Evolutionary conservation across 2,329 filamentous ascomycete species (phyloP), one percentile per base, ranked within the genome.

Genomic region (Colletotrichum gloeosporioides): DNA sequence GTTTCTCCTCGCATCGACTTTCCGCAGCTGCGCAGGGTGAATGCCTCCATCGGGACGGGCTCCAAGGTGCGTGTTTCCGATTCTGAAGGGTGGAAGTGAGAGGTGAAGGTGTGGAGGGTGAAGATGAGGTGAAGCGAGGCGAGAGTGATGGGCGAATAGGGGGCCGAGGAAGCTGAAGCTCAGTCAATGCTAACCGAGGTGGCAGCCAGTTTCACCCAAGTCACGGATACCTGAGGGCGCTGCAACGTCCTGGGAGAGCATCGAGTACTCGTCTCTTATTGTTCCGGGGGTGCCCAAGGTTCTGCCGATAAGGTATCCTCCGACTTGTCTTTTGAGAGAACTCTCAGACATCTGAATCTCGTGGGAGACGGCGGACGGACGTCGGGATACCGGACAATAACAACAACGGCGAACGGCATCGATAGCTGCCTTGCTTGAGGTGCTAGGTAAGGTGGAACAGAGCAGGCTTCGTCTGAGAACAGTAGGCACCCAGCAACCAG

Each of bases 141-240:
- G 44, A 66, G 18, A 53, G 27, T 9, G 69, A 44, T 18, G 36
- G n/a, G 16, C 31, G 73, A 75, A 75, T 75, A 27, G 39, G 69
- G 27, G 55, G n/a, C 8, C 69, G 55, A 67, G 63, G 63, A 64
- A 73, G 32, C 63, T 64, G 63, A 57, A 75, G 73, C 63, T 75
- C 69, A 44, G 53, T 67, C 31, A 67, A 61, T 63, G 44, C 73
- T 73, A 68, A 63, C 69, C 55, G 39, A 72, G 36, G 53, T 12
- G 69, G 69, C 53, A 69, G 66, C 53, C 53, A 62, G 73, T 75
- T 75, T 75, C 73, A 73, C 12, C 4, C 62, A 68, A 67, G 73
- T 71, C 68, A 31, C 62, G 34, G 53, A 61, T 75, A 75, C 72
- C 34, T 75, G 53, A 53, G 22, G n/a, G 7, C 22, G 61, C 61